phyloP scores from a whole-genome alignment of 176 grass and related monocot species.

The Oryza longistaminata region DNA sequence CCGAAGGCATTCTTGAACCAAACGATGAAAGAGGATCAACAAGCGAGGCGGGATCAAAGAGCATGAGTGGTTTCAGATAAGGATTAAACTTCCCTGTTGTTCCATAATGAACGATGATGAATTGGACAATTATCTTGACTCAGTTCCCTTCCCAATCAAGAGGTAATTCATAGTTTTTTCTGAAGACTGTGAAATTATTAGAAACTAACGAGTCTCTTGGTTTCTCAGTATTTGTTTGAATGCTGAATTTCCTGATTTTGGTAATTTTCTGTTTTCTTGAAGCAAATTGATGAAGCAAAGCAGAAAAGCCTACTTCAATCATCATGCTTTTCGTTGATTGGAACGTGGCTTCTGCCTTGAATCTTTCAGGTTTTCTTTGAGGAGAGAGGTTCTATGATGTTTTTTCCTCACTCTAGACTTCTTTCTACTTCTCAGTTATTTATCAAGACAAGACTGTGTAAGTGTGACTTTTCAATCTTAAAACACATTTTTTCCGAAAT shows the following conservation, averaged over 20 bases:
- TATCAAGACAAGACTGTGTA: background rate
- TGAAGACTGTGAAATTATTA: background rate
- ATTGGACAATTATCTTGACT: slow-evolving; percentile 25
- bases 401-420: background rate
- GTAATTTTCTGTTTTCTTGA: slow-evolving; percentile 43
- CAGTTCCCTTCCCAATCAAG: slow-evolving; percentile 46
- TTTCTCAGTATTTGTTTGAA: slow-evolving; percentile 4
- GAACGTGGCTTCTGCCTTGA: slow-evolving; percentile 82
- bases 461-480: background rate
- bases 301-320: slow-evolving; percentile 57
- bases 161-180: too few species aligned
- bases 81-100: slow-evolving; percentile 53
- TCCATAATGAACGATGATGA: slow-evolving; percentile 64
- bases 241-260: slow-evolving; percentile 32
- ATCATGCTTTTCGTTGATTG: slow-evolving; percentile 91
- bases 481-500: too few species aligned
- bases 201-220: background rate
- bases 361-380: slow-evolving; percentile 92
- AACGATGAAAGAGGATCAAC: slow-evolving; percentile 65
- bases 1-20: slow-evolving; percentile 67
- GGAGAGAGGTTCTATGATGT: slow-evolving; percentile 63
- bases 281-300: slow-evolving; percentile 43
- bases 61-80: slow-evolving; percentile 74
- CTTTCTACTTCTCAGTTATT: background rate
- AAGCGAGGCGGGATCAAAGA: slow-evolving; percentile 54